Evolutionary conservation across 345 rosid species (phyloP).

Genomic region (Noccaea bulbosa): DNA sequence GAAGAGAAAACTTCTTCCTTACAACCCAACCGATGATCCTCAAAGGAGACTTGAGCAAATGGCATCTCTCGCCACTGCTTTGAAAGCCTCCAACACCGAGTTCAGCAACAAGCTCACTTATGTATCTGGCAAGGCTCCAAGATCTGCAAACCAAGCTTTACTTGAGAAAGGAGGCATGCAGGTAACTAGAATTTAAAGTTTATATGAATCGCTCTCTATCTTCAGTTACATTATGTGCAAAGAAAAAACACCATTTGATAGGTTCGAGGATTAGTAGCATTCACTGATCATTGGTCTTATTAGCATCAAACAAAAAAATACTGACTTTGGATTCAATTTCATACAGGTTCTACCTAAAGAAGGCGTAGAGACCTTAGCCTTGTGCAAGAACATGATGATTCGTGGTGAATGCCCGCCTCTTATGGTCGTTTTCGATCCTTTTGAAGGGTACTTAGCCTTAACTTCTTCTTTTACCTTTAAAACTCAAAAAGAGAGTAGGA

Average conservation of each 20-base stretch:
- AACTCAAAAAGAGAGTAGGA: not conserved
- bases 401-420: constrained; percentile 92
- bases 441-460: constrained; percentile 69
- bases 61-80: constrained; percentile 90
- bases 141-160: constrained; percentile 65
- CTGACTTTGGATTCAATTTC: not conserved
- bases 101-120: constrained; percentile 73
- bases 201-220: not conserved
- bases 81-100: constrained; percentile 64
- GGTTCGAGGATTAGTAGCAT: not conserved
- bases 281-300: not conserved
- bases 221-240: constrained; percentile 1
- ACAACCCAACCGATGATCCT: constrained; percentile 68
- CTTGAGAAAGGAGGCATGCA: constrained; percentile 93
- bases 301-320: not conserved
- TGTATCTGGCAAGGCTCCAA: constrained; percentile 66
- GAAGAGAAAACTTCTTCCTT: constrained; percentile 72
- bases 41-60: constrained; percentile 72
- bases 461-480: not conserved
- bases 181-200: constrained; percentile 43
- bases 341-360: constrained; percentile 77
- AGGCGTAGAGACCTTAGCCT: constrained; percentile 67
- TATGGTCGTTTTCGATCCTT: constrained; percentile 73
- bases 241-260: constrained; percentile 1
- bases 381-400: constrained; percentile 80